Evolutionary conservation across 495 filamentous ascomycete species (phyloP), one percentile per base, ranked within the genome.

Genomic region (Staphylotrichum tortipilum): DNA sequence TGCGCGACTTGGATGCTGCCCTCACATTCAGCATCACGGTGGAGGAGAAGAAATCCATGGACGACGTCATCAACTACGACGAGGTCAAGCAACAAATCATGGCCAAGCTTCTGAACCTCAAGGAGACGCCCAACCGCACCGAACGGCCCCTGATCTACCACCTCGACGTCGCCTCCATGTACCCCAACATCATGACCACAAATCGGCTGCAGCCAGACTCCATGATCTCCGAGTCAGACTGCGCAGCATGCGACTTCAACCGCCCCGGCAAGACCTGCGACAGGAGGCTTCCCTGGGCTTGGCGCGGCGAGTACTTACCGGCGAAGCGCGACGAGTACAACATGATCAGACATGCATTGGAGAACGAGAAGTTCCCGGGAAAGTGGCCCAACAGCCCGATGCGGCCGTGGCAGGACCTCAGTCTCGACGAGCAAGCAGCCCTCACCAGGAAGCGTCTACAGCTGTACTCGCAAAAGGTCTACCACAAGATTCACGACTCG

Each of bases 121-220:
- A 87, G 64, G 72, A 79, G 31, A 88, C 84, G 1, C 90, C 92
- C 1, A 85, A 86, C 51, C 74, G 92, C 44, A 77, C 74, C 50
- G 92, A 99, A 62, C 75, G 81, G 22, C 92, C 92, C 2, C 83
- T 88, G 29, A 99, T 99, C 46, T 99, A 99, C 66, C 92, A 99
- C 74, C 74, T 99, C 63, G 92, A 99, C 58, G 92, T 99, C 39
- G 92, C 92, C 14, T 95, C 92, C 44, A 99, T 99, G 92, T 99
- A 99, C 65, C 92, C 92, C 15, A 99, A 99, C 63, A 99, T 99
- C 68, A 99, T 99, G 94, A 97, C 92, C 4, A 99, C 94, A 9
- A 99, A 99, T 61, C 87, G 92, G 58, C 68, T 99, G 26, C 92
- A 99, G 49, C 92, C 92, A 1, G 92, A 99, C 64, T 97, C 94